These are phyloP conservation scores for Mucor irregularis DNA, from an alignment of 371 early-diverging fungal species.

Conservation along the genomic window DNA sequence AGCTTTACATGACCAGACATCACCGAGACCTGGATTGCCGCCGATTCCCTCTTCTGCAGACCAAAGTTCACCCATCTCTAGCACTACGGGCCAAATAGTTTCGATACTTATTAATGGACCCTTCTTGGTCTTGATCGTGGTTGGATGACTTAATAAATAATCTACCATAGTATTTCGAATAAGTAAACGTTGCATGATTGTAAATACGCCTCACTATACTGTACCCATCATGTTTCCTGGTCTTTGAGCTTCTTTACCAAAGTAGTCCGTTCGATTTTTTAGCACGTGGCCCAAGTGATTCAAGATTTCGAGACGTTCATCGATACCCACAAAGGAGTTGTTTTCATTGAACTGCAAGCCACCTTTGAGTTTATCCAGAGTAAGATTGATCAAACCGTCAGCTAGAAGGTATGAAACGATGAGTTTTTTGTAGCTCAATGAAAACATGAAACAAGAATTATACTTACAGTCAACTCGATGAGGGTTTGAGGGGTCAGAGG, in stretches of 20 bases:
- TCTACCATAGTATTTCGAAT: too few species aligned
- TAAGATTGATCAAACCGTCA: constrained; percentile 56
- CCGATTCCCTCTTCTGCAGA: constrained; percentile 56
- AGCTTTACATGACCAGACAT: constrained; percentile 80
- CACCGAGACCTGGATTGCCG: constrained; percentile 65
- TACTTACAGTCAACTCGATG: constrained; percentile 77
- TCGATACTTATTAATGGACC: constrained; percentile 60
- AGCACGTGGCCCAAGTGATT: constrained; percentile 62
- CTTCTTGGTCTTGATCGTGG: constrained; percentile 48
- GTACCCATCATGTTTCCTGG: constrained; percentile 90
- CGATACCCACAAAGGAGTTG: constrained; percentile 79
- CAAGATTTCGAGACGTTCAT: constrained; percentile 76
- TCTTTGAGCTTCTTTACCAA: constrained; percentile 56
- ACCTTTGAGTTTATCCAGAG: constrained; percentile 51
- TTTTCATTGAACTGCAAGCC: constrained; percentile 77
- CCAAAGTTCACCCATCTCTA: constrained; percentile 51
- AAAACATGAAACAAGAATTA: too few species aligned
- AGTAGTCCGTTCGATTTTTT: constrained; percentile 41
- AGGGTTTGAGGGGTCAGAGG: constrained; percentile 60
- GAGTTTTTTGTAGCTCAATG: background rate
- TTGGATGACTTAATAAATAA: constrained; percentile 40
- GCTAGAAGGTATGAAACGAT: constrained; percentile 19
- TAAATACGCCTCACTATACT: constrained; percentile 52
- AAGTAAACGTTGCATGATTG: too few species aligned
- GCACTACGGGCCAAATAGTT: constrained; percentile 80